Base-by-base conservation (phyloP, 2,329 filamentous ascomycete species). In the Elsinoe australis region DNA sequence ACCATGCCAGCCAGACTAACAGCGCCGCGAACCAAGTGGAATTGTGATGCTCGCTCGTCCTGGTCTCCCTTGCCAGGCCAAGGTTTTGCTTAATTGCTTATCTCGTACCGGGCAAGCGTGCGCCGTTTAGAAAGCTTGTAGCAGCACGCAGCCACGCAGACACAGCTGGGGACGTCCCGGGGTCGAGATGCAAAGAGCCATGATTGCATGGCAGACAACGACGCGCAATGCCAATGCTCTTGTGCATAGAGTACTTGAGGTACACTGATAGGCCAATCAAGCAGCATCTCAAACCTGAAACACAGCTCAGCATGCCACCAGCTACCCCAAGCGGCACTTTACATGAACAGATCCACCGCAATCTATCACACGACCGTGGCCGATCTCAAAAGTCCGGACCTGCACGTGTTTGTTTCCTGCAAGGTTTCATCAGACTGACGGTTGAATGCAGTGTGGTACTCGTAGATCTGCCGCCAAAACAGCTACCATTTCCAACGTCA, bases 191-290 rank as follows among this genome's bases (percentile, higher is more conserved):
- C n/a, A 41, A 22, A 26, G 36, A 14, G 36, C 21, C 22, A 8
- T 36, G 33, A 18, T 17, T 5, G 33, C 33, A 41, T 28, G n/a
- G 8, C 15, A n/a, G 18, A 39, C 8, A n/a, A n/a, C n/a, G n/a
- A 44, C 39, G 39, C 39, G 39, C 39, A 26, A 31, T 44, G 39
- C 39, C 39, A 44, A 44, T 44, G 28, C 39, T 32, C 14, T 18
- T n/a, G 24, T 31, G 26, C 24, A 44, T 14, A 26, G 31, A 26
- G 26, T 32, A 44, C 39, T n/a, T 29, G 15, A 31, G 39, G 5
- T 29, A 29, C 39, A 14, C 28, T 44, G 24, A 4, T 44, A 22
- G 19, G n/a, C 39, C 39, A 44, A 29, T 31, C 39, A 44, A n/a
- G 14, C 26, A 18, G 9, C 17, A 7, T 24, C 26, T 10, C 5